phyloP scores from a whole-genome alignment of 2,329 filamentous ascomycete genomes.

The Colletotrichum phormii region DNA sequence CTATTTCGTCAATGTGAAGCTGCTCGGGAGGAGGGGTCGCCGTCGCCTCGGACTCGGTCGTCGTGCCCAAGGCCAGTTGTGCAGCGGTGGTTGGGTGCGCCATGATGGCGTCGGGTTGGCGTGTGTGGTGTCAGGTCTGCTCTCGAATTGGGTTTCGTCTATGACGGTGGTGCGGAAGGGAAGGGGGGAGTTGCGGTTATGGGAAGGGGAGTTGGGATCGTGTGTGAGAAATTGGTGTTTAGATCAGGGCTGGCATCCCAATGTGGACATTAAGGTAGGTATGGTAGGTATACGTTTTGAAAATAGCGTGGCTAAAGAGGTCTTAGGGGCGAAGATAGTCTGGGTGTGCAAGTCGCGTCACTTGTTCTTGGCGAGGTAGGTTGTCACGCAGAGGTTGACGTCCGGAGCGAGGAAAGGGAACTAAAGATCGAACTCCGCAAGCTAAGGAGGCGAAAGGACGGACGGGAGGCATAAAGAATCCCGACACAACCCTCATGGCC shows the following conservation, averaged over 20 bases:
- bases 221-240: background rate
- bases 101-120: slow-evolving; percentile 20
- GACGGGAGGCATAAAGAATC: slow-evolving; percentile 8
- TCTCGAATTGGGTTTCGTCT: background rate
- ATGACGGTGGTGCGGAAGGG: background rate
- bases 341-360: slow-evolving; percentile 25
- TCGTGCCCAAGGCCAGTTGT: slow-evolving; percentile 19
- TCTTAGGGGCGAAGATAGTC: slow-evolving; percentile 1
- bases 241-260: background rate
- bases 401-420: slow-evolving; percentile 2
- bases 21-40: slow-evolving; percentile 27
- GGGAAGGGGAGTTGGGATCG: background rate
- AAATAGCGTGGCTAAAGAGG: background rate
- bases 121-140: background rate
- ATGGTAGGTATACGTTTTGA: background rate
- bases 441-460: background rate
- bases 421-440: background rate
- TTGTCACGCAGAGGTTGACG: slow-evolving; percentile 24
- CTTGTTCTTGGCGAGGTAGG: slow-evolving; percentile 20
- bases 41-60: slow-evolving; percentile 21
- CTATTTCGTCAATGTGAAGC: slow-evolving; percentile 44
- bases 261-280: background rate
- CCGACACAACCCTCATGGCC: slow-evolving; percentile 10
- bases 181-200: background rate
- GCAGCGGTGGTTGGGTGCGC: slow-evolving; percentile 25